Base-by-base conservation (phyloP, 345 rosid species). In the Eucalyptus guilfoylei region DNA sequence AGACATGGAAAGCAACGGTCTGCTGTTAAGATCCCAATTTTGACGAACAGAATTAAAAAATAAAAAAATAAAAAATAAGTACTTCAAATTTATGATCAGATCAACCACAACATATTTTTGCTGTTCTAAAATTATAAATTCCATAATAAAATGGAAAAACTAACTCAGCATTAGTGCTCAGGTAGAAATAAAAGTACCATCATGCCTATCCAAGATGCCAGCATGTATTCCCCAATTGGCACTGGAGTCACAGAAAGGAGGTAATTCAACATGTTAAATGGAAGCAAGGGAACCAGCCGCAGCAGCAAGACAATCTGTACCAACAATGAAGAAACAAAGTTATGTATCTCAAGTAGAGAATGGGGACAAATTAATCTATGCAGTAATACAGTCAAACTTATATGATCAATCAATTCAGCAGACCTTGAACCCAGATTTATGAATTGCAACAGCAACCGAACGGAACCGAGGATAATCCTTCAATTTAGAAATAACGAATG, bases 141-240 rank as follows among this genome's bases (percentile, higher is more conserved):
- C 49, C 49, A 8, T 16, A 21, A 32, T 58, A 23, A 60, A n/a
- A 14, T 11, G 32, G 24, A 49, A 62, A 67, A 52, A 49, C n/a
- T 19, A 87, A 64, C 32, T 44, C 17, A 60, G 55, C 45, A 52
- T 87, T 28, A 42, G 49, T 16, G 14, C 58, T 55, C 87, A 50
- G 89, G 85, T 86, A 40, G 49, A 58, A 89, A 88, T 72, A 55
- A 88, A 89, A 89, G 49, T 95, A 98, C 99, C 99, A 97, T 95
- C 99, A 98, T 98, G 91, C 99, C 99, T 91, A 98, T 86, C 99
- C 99, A 98, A 88, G 99, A 96, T 87, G 98, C 98, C 93, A 98
- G 96, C 94, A 96, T 93, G 94, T 98, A 98, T 88, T 95, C 95
- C 32, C 94, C 96, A 42, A 96, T 44, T n/a, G 96, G 88, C 87